These are phyloP conservation scores for Trypanosomatidae sp. DNA, from an alignment of 208 protist species.

Conservation along the genomic window DNA sequence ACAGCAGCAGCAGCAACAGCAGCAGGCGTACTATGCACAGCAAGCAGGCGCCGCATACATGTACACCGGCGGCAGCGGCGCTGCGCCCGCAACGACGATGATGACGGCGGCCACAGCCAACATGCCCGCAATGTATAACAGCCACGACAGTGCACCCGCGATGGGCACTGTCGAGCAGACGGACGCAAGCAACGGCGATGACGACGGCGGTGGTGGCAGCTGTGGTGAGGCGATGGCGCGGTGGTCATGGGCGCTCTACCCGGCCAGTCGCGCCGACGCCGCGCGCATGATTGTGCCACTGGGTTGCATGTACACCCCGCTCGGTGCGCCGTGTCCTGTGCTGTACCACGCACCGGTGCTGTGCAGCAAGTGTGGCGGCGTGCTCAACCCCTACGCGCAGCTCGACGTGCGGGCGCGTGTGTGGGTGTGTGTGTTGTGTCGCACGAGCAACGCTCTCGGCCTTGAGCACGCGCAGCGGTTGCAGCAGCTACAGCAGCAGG, in stretches of 20 bases:
- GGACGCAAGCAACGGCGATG: conserved; percentile 8
- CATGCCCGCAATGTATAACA: not conserved
- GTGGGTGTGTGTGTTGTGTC: conserved; percentile 95
- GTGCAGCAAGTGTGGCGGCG: conserved; percentile 85
- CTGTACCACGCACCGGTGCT: conserved; percentile 90
- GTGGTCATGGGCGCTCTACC: conserved; percentile 95
- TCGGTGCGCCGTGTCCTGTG: conserved; percentile 75
- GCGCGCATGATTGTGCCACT: conserved; percentile 93
- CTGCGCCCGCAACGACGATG: no score
- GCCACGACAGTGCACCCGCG: not conserved
- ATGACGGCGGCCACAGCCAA: no score
- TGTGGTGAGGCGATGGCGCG: conserved; percentile 22
- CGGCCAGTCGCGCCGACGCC: conserved; percentile 90
- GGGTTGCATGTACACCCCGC: conserved; percentile 93
- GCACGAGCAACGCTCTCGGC: conserved; percentile 90
- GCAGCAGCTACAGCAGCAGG: no score
- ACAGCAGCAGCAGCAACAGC: conserved; percentile 13
- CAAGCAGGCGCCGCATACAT: not conserved
- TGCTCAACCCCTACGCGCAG: conserved; percentile 92
- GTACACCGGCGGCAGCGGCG: no score
- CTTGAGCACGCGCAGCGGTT: conserved; percentile 88
- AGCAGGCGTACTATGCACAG: not conserved
- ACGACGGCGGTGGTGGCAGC: not conserved
- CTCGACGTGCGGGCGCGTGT: conserved; percentile 43
- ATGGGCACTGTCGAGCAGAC: conserved; percentile 3